A percentile compares a stretch with the other conserved stretches of the same genome.
Conservation (phyloP, 345 rosid species). For the Carallia brachiata region DNA sequence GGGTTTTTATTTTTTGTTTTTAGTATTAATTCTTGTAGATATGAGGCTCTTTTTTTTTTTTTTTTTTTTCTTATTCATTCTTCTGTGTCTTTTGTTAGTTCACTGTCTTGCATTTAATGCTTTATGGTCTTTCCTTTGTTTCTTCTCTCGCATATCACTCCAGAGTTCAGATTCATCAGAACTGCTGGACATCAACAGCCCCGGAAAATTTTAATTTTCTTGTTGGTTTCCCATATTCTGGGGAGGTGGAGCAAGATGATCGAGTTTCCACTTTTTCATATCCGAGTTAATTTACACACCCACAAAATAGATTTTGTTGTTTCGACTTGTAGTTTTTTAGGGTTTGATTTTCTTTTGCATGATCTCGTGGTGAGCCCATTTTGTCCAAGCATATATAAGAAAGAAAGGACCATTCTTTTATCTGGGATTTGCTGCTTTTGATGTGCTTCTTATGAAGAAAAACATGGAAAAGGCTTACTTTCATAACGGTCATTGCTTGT, state of each 20-base stretch:
- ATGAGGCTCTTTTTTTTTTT: too few species aligned
- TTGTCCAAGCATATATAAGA: not conserved
- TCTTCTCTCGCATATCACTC: constrained; percentile 11
- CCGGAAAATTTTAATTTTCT: too few species aligned
- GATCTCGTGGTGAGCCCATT: not conserved
- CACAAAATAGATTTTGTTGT: not conserved
- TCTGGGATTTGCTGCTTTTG: not conserved
- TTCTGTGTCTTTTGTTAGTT: constrained; percentile 26
- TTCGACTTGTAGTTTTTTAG: not conserved
- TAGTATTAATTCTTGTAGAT: not conserved
- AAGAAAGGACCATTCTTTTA: not conserved
- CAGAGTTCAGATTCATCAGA: not conserved
- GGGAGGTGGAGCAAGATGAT: too few species aligned
- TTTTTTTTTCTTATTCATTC: not conserved
- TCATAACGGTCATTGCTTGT: not conserved
- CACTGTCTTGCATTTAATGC: constrained; percentile 35
- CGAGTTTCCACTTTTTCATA: too few species aligned
- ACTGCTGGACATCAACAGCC: not conserved
- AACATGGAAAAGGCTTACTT: not conserved
- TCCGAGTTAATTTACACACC: too few species aligned
- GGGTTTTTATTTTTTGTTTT: constrained; percentile 13
- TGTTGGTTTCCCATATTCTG: too few species aligned
- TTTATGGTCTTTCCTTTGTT: constrained; percentile 2
- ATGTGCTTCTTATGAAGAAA: too few species aligned
- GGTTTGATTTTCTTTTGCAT: not conserved